phyloP scores from a whole-genome alignment of 371 early-diverging fungal species.

The Dichotomocladium elegans region DNA sequence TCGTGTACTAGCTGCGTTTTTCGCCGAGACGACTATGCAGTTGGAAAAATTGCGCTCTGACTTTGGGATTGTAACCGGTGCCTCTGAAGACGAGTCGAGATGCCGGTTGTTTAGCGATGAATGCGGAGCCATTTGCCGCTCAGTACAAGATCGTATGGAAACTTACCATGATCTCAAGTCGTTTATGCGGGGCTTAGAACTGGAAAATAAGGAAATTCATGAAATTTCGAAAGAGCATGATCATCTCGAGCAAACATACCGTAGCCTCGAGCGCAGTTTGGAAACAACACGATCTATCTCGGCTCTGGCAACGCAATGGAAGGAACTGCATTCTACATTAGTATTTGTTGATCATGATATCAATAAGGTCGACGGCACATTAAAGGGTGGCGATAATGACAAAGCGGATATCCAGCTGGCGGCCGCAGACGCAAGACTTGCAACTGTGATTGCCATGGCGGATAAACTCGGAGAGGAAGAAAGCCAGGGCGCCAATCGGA shows the following conservation, averaged over 20 bases:
- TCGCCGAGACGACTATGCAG: neutral
- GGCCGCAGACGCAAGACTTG: constrained; percentile 1
- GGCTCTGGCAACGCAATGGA: constrained; percentile 2
- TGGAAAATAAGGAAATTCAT: constrained; percentile 2
- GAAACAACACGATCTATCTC: neutral
- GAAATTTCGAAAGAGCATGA: neutral
- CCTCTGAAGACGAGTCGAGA: neutral
- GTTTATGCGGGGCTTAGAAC: constrained; percentile 5
- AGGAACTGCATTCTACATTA: constrained; percentile 6
- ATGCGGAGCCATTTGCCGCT: neutral
- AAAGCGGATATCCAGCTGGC: neutral
- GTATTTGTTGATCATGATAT: neutral
- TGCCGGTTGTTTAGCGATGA: neutral
- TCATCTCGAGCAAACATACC: neutral
- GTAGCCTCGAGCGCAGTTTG: neutral
- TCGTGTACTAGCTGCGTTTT: neutral
- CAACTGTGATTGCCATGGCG: neutral
- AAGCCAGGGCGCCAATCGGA: neutral
- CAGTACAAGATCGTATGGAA: constrained; percentile 2
- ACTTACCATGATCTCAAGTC: constrained; percentile 3
- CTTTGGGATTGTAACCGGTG: constrained; percentile 1
- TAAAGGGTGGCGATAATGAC: neutral
- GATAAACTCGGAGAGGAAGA: neutral
- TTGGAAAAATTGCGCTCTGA: neutral
- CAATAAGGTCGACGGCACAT: neutral